Evolutionary conservation across 2,329 filamentous ascomycete genomes (phyloP), one percentile per base, ranked within the genome.

Genomic region (Sordariomycetes sp.): DNA sequence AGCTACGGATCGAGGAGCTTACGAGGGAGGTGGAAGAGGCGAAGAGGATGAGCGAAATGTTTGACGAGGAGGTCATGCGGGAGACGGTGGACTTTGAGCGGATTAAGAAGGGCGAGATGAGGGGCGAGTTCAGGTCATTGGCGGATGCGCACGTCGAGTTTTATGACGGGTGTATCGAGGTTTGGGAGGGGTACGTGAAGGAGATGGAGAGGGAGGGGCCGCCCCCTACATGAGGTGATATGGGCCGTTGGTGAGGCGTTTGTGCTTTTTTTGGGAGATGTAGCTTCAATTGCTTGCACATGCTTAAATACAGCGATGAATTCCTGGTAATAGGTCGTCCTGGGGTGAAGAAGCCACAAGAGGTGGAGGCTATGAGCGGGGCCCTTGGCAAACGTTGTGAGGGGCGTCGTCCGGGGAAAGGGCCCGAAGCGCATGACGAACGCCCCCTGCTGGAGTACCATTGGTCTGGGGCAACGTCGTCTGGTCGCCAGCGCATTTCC

Each of bases 41-140:
- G 6, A 91, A 91, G 72, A 88, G 86, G 67, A 90, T 88, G 16
- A 90, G 87, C 55, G 91, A 97, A 72, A 87, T 90, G 69, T 99
- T 99, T 67, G 94, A 97, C 71, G 92, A 97, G 68, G 91, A 97
- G 72, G 93, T 97, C 1, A 88, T 97, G 51, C 88, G 89, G 66
- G 94, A 99, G 71, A 89, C 97, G 1, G 81, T 82, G 22, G 92
- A 97, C 69, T 99, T 99, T 73, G 94, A 99, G 74, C 83, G 92
- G 59, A 97, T 97, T 78, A 99, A 99, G 78, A 85, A 90, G 46
- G 79, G 89, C 50, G 93, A 99, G 77, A 95, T 99, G 72, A 89
- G 90, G 70, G 82, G 87, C 62, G 92, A 94, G 64, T 79, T 99
- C 55, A 90, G 90, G 2, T 85, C 83, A 2, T 73, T 99, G 54